Percentiles rank a stretch among this genome's conserved stretches.
These are phyloP conservation scores for Botrytis hyacinthi DNA, from an alignment of 2,329 filamentous ascomycete species.

Conservation along the genomic window DNA sequence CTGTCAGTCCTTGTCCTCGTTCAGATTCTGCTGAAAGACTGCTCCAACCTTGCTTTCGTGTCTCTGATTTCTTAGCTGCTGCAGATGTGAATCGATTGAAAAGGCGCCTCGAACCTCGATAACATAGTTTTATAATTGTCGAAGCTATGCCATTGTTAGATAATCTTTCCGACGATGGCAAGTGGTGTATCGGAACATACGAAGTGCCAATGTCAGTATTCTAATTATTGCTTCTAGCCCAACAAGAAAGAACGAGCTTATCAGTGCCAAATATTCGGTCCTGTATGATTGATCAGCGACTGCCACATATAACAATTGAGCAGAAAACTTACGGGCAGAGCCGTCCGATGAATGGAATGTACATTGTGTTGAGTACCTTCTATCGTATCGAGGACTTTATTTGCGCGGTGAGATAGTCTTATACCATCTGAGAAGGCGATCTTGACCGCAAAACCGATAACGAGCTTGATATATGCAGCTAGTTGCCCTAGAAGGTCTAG, in stretches of 20 bases:
- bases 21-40: constrained; percentile 60
- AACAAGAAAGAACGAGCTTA: constrained; percentile 80
- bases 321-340: constrained; percentile 40
- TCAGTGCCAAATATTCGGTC: constrained; percentile 82
- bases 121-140: constrained; percentile 78
- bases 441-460: constrained; percentile 12
- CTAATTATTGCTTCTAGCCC: constrained; percentile 79
- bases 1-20: constrained; percentile 28
- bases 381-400: constrained; percentile 7
- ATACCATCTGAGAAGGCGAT: background rate
- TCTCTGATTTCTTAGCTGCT: constrained; percentile 64
- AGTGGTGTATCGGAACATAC: constrained; percentile 49
- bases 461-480: constrained; percentile 1
- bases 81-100: constrained; percentile 78
- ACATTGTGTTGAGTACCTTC: constrained; percentile 31
- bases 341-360: constrained; percentile 45
- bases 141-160: constrained; percentile 52
- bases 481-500: constrained; percentile 4
- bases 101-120: constrained; percentile 74
- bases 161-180: background rate
- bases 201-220: constrained; percentile 82
- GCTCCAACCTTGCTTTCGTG: constrained; percentile 62
- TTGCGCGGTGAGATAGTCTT: constrained; percentile 17
- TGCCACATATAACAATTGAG: background rate
- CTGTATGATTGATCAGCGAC: constrained; percentile 43